A percentile compares a stretch with the other conserved stretches of the same genome.
These are phyloP conservation scores for Barnettozyma vustinii DNA, from an alignment of 805 yeast genomes.

Conservation along the genomic window DNA sequence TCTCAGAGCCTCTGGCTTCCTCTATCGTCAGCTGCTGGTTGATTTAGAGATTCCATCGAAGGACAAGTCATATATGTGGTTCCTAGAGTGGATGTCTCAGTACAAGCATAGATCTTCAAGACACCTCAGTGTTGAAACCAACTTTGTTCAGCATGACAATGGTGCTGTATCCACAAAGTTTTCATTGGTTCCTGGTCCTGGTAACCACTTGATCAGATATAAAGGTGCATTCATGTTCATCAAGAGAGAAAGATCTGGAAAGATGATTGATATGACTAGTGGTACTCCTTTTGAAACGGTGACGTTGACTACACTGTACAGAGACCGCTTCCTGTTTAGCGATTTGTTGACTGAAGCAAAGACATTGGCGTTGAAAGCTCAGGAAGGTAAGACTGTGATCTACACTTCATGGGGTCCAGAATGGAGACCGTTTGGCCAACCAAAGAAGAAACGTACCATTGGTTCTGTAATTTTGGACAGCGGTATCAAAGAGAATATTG, in stretches of 20 bases:
- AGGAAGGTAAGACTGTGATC: conserved; percentile 91
- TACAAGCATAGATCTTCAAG: conserved; percentile 70
- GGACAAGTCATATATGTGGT: conserved; percentile 93
- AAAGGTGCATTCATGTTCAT: conserved; percentile 85
- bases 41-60: conserved; percentile 91
- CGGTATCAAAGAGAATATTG: conserved; percentile 60
- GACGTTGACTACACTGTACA: conserved; percentile 82
- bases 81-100: conserved; percentile 91
- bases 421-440: conserved; percentile 97
- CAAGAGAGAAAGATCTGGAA: conserved; percentile 84
- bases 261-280: conserved; percentile 79
- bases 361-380: conserved; percentile 67
- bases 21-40: conserved; percentile 79
- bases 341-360: conserved; percentile 82
- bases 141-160: conserved; percentile 81
- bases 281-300: conserved; percentile 97
- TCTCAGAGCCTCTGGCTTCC: conserved; percentile 53
- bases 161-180: conserved; percentile 86
- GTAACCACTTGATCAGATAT: conserved; percentile 82
- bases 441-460: conserved; percentile 77
- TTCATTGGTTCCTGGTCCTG: conserved; percentile 95
- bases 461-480: conserved; percentile 83
- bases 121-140: conserved; percentile 87
- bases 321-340: conserved; percentile 67
- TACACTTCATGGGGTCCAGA: conserved; percentile 97